Conservation (phyloP, 257 asterid genomes). For the Nicotiana attenuata region DNA sequence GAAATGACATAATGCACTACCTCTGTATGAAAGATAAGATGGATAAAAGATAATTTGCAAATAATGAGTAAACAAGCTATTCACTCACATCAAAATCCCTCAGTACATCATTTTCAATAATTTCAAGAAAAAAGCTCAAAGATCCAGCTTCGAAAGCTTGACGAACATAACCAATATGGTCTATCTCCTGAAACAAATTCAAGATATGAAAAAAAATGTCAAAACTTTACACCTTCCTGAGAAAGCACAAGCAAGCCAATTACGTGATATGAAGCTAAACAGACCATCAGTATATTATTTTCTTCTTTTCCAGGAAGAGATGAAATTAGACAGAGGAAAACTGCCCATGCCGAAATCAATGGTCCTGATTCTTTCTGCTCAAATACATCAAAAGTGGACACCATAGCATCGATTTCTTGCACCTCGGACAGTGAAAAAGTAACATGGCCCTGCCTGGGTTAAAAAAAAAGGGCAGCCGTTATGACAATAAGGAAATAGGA, state of each 20-base stretch:
- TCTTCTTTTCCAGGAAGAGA: slow-evolving; percentile 80
- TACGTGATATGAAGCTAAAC: slow-evolving; percentile 16
- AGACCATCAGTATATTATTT: slow-evolving; percentile 58
- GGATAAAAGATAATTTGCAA: background rate
- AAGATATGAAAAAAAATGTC: slow-evolving; percentile 12
- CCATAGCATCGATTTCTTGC: slow-evolving; percentile 58
- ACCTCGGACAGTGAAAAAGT: slow-evolving; percentile 72
- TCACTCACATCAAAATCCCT: slow-evolving; percentile 72
- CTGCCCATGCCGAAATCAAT: slow-evolving; percentile 90
- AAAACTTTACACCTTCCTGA: background rate
- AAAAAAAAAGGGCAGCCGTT: background rate
- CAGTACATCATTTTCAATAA: slow-evolving; percentile 67
- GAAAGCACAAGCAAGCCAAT: slow-evolving; percentile 14
- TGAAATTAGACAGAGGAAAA: slow-evolving; percentile 77
- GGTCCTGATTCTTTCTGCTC: slow-evolving; percentile 83
- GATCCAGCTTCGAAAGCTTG: slow-evolving; percentile 90
- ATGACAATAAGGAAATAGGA: background rate
- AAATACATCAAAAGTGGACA: slow-evolving; percentile 50
- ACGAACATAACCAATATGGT: slow-evolving; percentile 74
- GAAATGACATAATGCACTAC: slow-evolving; percentile 2
- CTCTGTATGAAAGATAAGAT: slow-evolving; percentile 5
- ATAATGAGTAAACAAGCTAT: slow-evolving; percentile 2
- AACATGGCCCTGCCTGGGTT: slow-evolving; percentile 69
- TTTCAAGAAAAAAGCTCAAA: slow-evolving; percentile 65
- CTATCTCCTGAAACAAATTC: slow-evolving; percentile 64